Percentiles rank a stretch among this genome's conserved stretches.
phyloP scores from a whole-genome alignment of 2,329 filamentous ascomycete genomes.

The Fusarium sp. region DNA sequence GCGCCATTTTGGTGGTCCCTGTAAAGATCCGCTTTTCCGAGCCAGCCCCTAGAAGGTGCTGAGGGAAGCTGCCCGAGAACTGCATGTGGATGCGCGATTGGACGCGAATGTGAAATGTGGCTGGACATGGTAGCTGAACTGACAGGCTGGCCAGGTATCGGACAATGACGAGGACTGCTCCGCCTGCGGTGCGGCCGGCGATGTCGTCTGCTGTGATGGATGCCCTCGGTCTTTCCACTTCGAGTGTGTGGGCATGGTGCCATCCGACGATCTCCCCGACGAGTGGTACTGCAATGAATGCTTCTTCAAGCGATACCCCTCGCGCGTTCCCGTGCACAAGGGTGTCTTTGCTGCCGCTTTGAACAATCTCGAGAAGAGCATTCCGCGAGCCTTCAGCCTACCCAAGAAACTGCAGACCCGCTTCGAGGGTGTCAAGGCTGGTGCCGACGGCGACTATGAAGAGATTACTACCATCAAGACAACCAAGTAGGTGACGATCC shows the following conservation, averaged over 20 bases:
- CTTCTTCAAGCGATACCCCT: constrained; percentile 65
- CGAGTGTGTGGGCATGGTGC: constrained; percentile 86
- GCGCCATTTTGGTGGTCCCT: constrained; percentile 46
- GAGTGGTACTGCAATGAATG: constrained; percentile 91
- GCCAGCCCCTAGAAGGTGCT: constrained; percentile 37
- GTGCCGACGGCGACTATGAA: constrained; percentile 84
- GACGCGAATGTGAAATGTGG: constrained; percentile 24
- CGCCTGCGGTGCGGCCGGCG: constrained; percentile 86
- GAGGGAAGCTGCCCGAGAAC: constrained; percentile 1
- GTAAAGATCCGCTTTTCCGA: constrained; percentile 49
- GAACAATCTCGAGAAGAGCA: constrained; percentile 76
- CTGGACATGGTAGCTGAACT: constrained; percentile 49
- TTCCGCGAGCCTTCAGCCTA: constrained; percentile 80
- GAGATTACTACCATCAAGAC: constrained; percentile 74
- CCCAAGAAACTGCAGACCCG: constrained; percentile 80
- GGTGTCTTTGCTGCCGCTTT: constrained; percentile 76
- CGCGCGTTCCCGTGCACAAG: constrained; percentile 62
- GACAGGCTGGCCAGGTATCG: constrained; percentile 52
- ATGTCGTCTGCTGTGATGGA: constrained; percentile 93
- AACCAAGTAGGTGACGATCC: constrained; percentile 69
- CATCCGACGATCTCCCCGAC: constrained; percentile 76
- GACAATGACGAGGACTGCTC: constrained; percentile 95
- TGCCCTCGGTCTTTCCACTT: constrained; percentile 94
- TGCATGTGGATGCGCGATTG: constrained; percentile 18
- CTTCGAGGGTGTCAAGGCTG: constrained; percentile 86